Conservation (phyloP, 768 basidiomycete genomes). For the Tubosaeta sp. region DNA sequence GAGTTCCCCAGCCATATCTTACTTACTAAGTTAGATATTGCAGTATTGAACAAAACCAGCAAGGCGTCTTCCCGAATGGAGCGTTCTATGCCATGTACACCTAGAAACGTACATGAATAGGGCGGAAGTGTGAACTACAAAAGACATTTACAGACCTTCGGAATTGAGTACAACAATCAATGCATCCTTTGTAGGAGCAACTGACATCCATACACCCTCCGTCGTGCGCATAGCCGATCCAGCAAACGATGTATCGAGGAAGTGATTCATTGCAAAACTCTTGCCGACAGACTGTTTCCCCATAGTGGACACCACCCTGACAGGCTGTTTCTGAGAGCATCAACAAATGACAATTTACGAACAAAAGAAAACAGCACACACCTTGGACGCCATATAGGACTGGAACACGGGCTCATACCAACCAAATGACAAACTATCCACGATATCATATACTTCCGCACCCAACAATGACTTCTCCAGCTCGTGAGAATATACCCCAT, state of each 20-base stretch:
- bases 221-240: conserved; percentile 31
- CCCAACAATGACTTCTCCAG: conserved; percentile 53
- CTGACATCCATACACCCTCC: conserved; percentile 31
- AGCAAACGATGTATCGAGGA: conserved; percentile 60
- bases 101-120: conserved; percentile 23
- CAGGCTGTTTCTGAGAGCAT: conserved; percentile 36
- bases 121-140: too few relatives aligned
- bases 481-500: conserved; percentile 48
- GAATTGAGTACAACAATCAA: conserved; percentile 63
- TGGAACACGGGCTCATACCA: conserved; percentile 66
- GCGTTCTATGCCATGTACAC: conserved; percentile 60
- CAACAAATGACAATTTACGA: conserved; percentile 24
- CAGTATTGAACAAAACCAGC: conserved; percentile 61
- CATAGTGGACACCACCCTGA: conserved; percentile 65
- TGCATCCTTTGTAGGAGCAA: conserved; percentile 51
- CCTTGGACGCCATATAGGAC: conserved; percentile 58
- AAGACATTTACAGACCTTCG: conserved; percentile 39
- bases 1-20: too few relatives aligned
- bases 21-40: conserved; percentile 58
- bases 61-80: conserved; percentile 62
- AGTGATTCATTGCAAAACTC: conserved; percentile 53
- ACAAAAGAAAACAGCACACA: conserved; percentile 28
- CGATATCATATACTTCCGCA: conserved; percentile 54
- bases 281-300: conserved; percentile 66
- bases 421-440: conserved; percentile 52